phyloP scores from a whole-genome alignment of 192 early-diverging fungal species.

The Coemansia sp. region DNA sequence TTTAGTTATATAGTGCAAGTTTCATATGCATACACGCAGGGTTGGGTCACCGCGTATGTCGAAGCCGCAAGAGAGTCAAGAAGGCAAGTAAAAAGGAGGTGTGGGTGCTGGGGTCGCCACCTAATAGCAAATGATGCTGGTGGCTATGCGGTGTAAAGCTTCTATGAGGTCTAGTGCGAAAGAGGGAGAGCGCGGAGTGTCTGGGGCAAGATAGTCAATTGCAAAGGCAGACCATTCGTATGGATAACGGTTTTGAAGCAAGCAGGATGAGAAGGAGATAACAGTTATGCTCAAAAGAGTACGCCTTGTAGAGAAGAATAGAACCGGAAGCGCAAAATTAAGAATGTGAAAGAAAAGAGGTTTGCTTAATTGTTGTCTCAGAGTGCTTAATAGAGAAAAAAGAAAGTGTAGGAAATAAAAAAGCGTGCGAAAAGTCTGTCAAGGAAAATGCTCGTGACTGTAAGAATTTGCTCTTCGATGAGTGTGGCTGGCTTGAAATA shows the following conservation, averaged over 20 bases:
- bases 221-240: slow-evolving; percentile 21
- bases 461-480: too few relatives aligned
- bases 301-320: background rate
- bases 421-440: background rate
- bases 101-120: slow-evolving; percentile 5
- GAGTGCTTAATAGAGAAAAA: background rate
- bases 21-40: background rate
- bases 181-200: background rate
- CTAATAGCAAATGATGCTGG: slow-evolving; percentile 5
- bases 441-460: background rate
- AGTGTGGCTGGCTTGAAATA: background rate
- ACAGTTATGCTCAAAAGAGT: background rate
- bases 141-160: background rate
- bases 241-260: slow-evolving; percentile 4
- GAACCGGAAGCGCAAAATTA: too few relatives aligned
- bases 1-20: background rate
- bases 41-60: slow-evolving; percentile 12
- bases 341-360: too few relatives aligned
- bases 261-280: background rate
- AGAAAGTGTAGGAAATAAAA: background rate
- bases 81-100: slow-evolving; percentile 22
- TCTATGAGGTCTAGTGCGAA: background rate
- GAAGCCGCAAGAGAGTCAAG: slow-evolving; percentile 27
- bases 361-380: too few relatives aligned
- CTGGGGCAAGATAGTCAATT: slow-evolving; percentile 45